Conservation (phyloP, 805 yeast genomes). For the Ogataea henricii region DNA sequence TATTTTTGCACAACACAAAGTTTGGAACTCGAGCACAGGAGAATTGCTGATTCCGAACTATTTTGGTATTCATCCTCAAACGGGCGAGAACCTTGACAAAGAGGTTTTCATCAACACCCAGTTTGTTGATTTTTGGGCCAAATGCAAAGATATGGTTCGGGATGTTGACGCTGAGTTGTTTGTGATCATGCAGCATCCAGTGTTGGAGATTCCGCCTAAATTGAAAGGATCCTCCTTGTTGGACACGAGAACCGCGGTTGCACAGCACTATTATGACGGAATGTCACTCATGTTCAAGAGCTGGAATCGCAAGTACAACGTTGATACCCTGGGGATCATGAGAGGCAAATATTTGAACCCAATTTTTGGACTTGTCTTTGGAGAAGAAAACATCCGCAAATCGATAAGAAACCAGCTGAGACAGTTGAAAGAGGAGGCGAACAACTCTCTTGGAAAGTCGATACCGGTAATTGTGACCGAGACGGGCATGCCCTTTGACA, state of each 20-base stretch:
- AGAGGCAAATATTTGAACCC: constrained; percentile 77
- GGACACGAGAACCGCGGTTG: constrained; percentile 66
- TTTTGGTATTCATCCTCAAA: constrained; percentile 44
- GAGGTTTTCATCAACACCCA: constrained; percentile 61
- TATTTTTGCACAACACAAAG: constrained; percentile 76
- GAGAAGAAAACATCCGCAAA: constrained; percentile 75
- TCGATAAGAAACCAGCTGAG: constrained; percentile 67
- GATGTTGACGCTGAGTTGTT: constrained; percentile 46
- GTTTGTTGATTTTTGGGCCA: constrained; percentile 63
- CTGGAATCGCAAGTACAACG: constrained; percentile 83
- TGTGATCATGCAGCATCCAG: constrained; percentile 79
- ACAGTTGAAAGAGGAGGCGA: constrained; percentile 68
- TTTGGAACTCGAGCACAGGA: constrained; percentile 59
- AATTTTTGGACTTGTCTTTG: constrained; percentile 71
- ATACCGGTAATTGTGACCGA: constrained; percentile 85
- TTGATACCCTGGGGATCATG: constrained; percentile 86
- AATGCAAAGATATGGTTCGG: constrained; percentile 53
- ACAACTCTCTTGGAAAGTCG: constrained; percentile 54
- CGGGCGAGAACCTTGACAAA: constrained; percentile 46
- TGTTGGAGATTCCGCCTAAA: constrained; percentile 72
- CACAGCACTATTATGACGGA: constrained; percentile 95
- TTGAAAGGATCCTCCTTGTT: constrained; percentile 53
- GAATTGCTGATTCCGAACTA: constrained; percentile 51
- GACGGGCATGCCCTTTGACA: constrained; percentile 97
- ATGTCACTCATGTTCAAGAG: constrained; percentile 87